Conservation (phyloP, 2,329 filamentous ascomycete genomes). For the Hymenoscyphus fraxineus region DNA sequence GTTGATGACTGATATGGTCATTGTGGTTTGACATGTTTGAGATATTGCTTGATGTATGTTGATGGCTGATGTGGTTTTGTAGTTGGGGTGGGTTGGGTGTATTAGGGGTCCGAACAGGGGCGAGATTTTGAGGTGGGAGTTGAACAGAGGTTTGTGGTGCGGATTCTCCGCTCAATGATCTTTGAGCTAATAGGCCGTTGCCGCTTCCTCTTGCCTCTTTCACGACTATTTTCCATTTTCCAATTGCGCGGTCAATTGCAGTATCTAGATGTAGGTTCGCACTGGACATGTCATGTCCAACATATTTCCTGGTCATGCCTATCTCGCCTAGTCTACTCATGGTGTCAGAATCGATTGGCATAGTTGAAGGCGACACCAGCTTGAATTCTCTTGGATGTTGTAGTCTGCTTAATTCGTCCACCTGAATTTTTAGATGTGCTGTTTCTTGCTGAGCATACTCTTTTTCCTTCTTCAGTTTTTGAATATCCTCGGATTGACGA, state of each 20-base stretch:
- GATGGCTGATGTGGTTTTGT: constrained; percentile 1
- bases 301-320: constrained; percentile 38
- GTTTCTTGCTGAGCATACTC: constrained; percentile 48
- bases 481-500: constrained; percentile 50
- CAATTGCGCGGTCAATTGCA: constrained; percentile 52
- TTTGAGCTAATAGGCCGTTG: constrained; percentile 45
- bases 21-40: no score
- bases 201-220: constrained; percentile 35
- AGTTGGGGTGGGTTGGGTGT: constrained; percentile 8
- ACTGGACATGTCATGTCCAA: constrained; percentile 50
- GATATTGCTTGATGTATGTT: not conserved
- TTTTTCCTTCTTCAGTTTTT: constrained; percentile 47
- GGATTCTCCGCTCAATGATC: constrained; percentile 37
- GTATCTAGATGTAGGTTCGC: constrained; percentile 49
- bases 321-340: constrained; percentile 46
- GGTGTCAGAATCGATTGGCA: constrained; percentile 49
- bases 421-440: constrained; percentile 52
- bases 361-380: constrained; percentile 47
- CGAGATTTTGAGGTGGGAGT: constrained; percentile 2
- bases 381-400: constrained; percentile 60
- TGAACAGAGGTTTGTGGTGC: constrained; percentile 10
- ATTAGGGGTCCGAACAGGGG: constrained; percentile 8
- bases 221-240: constrained; percentile 60
- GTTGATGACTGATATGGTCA: no score
- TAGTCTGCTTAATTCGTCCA: constrained; percentile 55